These are phyloP conservation scores for Eimeria sp. DNA, from an alignment of 169 alveolate species.

Conservation along the genomic window DNA sequence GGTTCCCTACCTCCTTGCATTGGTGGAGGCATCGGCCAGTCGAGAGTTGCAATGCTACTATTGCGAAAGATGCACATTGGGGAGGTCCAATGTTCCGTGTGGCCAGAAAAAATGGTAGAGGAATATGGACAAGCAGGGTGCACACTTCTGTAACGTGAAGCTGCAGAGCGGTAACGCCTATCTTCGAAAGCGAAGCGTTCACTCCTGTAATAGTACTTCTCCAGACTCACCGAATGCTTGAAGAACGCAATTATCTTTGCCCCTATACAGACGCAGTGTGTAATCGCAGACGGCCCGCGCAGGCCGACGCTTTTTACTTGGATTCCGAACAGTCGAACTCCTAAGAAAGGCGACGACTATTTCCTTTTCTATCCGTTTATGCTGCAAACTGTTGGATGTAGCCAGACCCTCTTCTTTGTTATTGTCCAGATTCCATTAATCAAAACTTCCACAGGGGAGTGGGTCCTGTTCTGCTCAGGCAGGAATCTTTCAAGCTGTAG, in stretches of 20 bases:
- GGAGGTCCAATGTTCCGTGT: slow-evolving; percentile 66
- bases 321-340: not conserved
- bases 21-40: slow-evolving; percentile 73
- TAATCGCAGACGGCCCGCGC: not conserved
- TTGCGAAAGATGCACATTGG: slow-evolving; percentile 48
- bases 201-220: not conserved
- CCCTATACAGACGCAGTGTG: not conserved
- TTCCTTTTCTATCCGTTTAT: not conserved
- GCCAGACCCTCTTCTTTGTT: not conserved
- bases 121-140: slow-evolving; percentile 4
- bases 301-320: not conserved
- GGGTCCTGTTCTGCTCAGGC: not conserved
- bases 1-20: slow-evolving; percentile 44
- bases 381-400: not conserved
- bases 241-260: not conserved
- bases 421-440: not conserved
- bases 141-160: slow-evolving; percentile 1
- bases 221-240: not conserved
- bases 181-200: not conserved
- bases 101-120: slow-evolving; percentile 49
- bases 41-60: slow-evolving; percentile 66
- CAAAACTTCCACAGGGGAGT: not conserved
- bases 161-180: not conserved
- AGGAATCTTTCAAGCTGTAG: not conserved
- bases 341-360: not conserved